Evolutionary conservation across 1,139 yeast species (phyloP).

Genomic region (Hansenula lynferdii): DNA sequence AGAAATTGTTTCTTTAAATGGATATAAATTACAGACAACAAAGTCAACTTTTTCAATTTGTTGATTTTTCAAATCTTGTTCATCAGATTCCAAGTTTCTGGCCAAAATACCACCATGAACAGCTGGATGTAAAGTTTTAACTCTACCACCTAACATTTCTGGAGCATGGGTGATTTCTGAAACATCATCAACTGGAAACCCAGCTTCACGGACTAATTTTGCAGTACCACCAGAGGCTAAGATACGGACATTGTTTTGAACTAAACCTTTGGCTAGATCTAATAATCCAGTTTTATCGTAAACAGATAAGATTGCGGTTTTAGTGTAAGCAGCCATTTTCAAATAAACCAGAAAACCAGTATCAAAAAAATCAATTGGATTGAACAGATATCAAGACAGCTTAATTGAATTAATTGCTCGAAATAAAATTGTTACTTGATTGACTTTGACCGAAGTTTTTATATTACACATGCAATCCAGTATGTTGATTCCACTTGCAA

Average conservation of each 20-base stretch:
- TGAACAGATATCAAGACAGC: too few species aligned
- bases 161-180: slow-evolving; percentile 96
- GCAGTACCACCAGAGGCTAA: slow-evolving; percentile 99
- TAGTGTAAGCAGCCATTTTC: slow-evolving; percentile 37
- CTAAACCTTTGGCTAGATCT: slow-evolving; percentile 93
- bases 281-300: slow-evolving; percentile 95
- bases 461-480: too few species aligned
- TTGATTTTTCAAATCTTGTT: slow-evolving; percentile 78
- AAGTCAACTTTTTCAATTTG: slow-evolving; percentile 93
- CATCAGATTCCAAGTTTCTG: slow-evolving; percentile 86
- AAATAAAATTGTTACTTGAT: too few species aligned
- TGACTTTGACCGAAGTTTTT: too few species aligned
- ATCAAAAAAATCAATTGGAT: too few species aligned
- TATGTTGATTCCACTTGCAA: background rate
- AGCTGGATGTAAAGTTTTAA: slow-evolving; percentile 96
- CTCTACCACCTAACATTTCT: slow-evolving; percentile 98
- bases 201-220: slow-evolving; percentile 89
- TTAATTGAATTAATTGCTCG: too few species aligned
- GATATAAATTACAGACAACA: slow-evolving; percentile 96
- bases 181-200: slow-evolving; percentile 96
- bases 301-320: slow-evolving; percentile 94
- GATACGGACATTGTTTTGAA: slow-evolving; percentile 81
- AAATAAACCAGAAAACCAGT: too few species aligned
- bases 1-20: slow-evolving; percentile 95
- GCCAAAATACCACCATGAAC: slow-evolving; percentile 99